phyloP scores from a whole-genome alignment of 2,329 filamentous ascomycete species.

The Phyllosticta capitalensis region DNA sequence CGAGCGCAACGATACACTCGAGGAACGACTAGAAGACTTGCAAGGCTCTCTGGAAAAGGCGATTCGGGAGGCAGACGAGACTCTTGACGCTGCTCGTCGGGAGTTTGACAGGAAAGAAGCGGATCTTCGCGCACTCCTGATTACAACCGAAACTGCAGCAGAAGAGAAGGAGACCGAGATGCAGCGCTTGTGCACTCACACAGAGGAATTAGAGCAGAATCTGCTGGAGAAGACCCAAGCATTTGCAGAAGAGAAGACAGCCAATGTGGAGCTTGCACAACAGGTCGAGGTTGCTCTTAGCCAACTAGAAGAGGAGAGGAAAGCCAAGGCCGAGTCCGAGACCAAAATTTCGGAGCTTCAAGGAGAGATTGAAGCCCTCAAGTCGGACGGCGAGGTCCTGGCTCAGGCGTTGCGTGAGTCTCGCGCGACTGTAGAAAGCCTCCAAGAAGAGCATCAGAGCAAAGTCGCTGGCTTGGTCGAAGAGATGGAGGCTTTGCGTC shows the following conservation, averaged over 20 bases:
- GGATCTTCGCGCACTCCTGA: conserved; percentile 19
- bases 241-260: conserved; percentile 11
- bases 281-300: conserved; percentile 18
- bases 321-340: conserved; percentile 11
- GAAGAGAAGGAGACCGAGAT: conserved; percentile 18
- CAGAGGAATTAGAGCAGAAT: not conserved
- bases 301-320: conserved; percentile 18
- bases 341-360: conserved; percentile 19
- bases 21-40: conserved; percentile 22
- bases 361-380: not conserved
- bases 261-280: conserved; percentile 23
- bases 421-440: not conserved
- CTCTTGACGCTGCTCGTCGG: conserved; percentile 17
- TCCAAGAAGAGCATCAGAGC: not conserved
- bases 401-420: not conserved
- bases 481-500: conserved; percentile 1
- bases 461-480: not conserved
- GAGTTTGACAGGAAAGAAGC: conserved; percentile 28
- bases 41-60: conserved; percentile 30
- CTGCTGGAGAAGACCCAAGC: not conserved
- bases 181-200: conserved; percentile 7
- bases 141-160: conserved; percentile 35
- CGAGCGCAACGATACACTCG: conserved; percentile 29
- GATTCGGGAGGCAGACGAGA: conserved; percentile 23
- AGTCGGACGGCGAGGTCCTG: not conserved